These are phyloP conservation scores for Nicotiana sylvestris DNA, from an alignment of 257 asterid species.

Conservation along the genomic window DNA sequence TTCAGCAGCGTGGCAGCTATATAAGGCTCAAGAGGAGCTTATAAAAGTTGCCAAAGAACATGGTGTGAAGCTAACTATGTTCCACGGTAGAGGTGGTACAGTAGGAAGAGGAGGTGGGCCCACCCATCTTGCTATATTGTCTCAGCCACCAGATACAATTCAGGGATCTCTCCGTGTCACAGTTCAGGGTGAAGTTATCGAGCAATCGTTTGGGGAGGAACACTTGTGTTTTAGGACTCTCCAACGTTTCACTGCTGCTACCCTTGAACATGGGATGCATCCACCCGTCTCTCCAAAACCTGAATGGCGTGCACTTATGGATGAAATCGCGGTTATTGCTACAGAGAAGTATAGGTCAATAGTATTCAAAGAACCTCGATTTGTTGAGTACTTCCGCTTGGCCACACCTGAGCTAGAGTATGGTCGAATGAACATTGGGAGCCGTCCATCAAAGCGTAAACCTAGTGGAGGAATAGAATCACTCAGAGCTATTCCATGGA, in stretches of 20 bases:
- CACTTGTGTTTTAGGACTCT: conserved; percentile 50
- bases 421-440: conserved; percentile 55
- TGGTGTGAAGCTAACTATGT: conserved; percentile 52
- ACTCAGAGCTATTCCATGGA: conserved; percentile 61
- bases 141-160: conserved; percentile 57
- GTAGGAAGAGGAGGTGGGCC: conserved; percentile 66
- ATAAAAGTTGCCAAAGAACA: conserved; percentile 41
- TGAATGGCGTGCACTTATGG: conserved; percentile 53
- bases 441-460: conserved; percentile 54
- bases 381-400: conserved; percentile 54
- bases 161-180: conserved; percentile 53
- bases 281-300: conserved; percentile 50
- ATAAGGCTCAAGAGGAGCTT: conserved; percentile 59
- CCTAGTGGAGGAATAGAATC: conserved; percentile 57
- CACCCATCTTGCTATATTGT: conserved; percentile 55
- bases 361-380: conserved; percentile 52
- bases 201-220: conserved; percentile 53
- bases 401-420: conserved; percentile 57
- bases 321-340: conserved; percentile 36
- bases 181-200: conserved; percentile 55
- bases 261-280: conserved; percentile 51
- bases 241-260: conserved; percentile 48
- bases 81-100: conserved; percentile 62
- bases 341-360: conserved; percentile 44
- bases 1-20: conserved; percentile 55